A percentile compares a stretch with the other conserved stretches of the same genome.
Evolutionary conservation across 306 rosid genomes (phyloP).

Genomic region (Gleditsia sinensis): DNA sequence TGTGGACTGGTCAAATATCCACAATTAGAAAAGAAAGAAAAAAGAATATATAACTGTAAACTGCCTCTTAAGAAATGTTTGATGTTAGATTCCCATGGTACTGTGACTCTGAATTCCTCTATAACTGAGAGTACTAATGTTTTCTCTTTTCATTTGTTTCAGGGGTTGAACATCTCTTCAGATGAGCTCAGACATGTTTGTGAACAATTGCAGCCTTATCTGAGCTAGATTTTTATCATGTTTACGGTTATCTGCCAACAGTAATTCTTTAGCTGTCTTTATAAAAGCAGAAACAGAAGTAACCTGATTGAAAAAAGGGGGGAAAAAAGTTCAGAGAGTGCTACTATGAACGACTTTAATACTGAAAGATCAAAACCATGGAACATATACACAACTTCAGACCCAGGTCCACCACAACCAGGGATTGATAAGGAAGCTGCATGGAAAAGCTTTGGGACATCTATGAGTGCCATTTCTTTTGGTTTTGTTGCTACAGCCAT

Average conservation of each 20-base stretch:
- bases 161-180: slow-evolving; percentile 38
- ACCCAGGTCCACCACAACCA: slow-evolving; percentile 58
- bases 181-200: background rate
- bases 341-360: slow-evolving; percentile 56
- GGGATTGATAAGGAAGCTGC: slow-evolving; percentile 60
- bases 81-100: slow-evolving; percentile 10
- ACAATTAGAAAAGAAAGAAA: background rate
- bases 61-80: slow-evolving; percentile 3
- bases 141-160: slow-evolving; percentile 32
- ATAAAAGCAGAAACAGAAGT: slow-evolving; percentile 16
- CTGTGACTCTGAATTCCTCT: background rate
- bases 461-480: slow-evolving; percentile 87
- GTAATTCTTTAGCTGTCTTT: slow-evolving; percentile 17
- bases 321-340: background rate
- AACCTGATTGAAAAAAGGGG: background rate
- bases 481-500: slow-evolving; percentile 97
- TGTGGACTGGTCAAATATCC: background rate
- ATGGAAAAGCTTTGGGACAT: slow-evolving; percentile 81
- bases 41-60: background rate
- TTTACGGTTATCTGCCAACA: slow-evolving; percentile 3
- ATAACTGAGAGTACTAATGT: background rate
- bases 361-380: slow-evolving; percentile 67
- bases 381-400: slow-evolving; percentile 63
- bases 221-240: slow-evolving; percentile 1
- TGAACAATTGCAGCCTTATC: slow-evolving; percentile 9